phyloP scores from a whole-genome alignment of 2,329 filamentous ascomycete genomes.

The Xylariaceae sp. region DNA sequence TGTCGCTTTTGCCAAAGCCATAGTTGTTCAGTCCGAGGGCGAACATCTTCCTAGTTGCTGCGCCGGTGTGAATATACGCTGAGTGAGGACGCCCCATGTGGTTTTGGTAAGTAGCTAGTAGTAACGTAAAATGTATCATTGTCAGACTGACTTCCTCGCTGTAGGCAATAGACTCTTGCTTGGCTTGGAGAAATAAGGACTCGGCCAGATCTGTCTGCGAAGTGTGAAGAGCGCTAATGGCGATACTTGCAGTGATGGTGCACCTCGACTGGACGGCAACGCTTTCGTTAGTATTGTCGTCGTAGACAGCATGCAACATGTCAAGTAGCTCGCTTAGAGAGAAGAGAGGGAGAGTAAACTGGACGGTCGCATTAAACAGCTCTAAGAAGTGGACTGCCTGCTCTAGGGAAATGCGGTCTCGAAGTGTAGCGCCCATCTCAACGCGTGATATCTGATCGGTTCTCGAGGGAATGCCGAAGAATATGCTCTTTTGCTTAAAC shows the following conservation, averaged over 20 bases:
- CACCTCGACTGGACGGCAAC: conserved; percentile 2
- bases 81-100: conserved; percentile 10
- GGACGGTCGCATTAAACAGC: conserved; percentile 5
- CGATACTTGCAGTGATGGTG: conserved; percentile 1
- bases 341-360: conserved; percentile 8
- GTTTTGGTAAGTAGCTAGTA: conserved; percentile 10
- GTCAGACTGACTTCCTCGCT: conserved; percentile 9
- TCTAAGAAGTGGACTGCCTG: conserved; percentile 4
- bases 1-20: not conserved
- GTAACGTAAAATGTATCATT: conserved; percentile 8
- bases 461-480: conserved; percentile 11
- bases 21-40: conserved; percentile 9
- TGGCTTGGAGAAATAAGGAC: conserved; percentile 6
- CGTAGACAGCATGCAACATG: conserved; percentile 5
- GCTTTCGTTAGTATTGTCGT: not conserved
- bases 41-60: conserved; percentile 7
- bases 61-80: conserved; percentile 9
- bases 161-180: conserved; percentile 4
- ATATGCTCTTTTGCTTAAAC: conserved; percentile 8
- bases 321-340: not conserved
- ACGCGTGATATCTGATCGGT: conserved; percentile 1
- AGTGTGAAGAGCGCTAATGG: conserved; percentile 6
- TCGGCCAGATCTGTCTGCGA: conserved; percentile 7
- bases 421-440: not conserved
- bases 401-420: conserved; percentile 4